Evolutionary conservation across 306 rosid species (phyloP).

Genomic region (Prosopis cineraria): DNA sequence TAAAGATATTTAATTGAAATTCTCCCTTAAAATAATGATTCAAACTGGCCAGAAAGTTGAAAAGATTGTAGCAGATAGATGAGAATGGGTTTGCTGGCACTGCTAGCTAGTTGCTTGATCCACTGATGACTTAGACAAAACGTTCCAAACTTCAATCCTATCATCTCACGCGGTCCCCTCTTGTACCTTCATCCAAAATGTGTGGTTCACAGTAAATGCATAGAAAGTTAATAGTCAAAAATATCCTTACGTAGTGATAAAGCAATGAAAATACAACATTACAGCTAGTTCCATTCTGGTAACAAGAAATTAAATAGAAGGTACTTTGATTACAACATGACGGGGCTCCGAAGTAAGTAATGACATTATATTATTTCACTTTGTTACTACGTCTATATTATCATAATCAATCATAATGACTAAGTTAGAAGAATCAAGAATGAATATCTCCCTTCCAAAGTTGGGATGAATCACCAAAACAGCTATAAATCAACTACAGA

Average conservation of each 20-base stretch:
- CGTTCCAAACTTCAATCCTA: neutral
- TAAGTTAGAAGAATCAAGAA: neutral
- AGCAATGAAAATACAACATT: neutral
- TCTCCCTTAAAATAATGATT: too few relatives aligned
- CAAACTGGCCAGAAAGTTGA: too few relatives aligned
- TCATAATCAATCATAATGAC: neutral
- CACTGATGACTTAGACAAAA: neutral
- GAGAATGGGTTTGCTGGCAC: too few relatives aligned
- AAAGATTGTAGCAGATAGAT: too few relatives aligned
- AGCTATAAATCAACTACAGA: neutral
- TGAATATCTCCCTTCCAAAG: neutral
- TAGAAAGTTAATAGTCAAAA: neutral
- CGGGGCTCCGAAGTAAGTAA: neutral
- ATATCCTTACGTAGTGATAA: neutral
- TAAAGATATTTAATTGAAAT: too few relatives aligned
- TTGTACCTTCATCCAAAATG: neutral
- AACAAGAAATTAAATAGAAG: neutral
- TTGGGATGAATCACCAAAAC: neutral
- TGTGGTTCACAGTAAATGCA: neutral
- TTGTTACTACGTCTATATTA: neutral
- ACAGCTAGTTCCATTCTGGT: neutral
- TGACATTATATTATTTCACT: too few relatives aligned
- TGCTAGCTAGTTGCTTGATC: neutral
- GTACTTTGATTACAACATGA: neutral
- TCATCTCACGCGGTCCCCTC: conserved; percentile 3